Conservation (phyloP, 306 rosid genomes). For the Castanea crenata region DNA sequence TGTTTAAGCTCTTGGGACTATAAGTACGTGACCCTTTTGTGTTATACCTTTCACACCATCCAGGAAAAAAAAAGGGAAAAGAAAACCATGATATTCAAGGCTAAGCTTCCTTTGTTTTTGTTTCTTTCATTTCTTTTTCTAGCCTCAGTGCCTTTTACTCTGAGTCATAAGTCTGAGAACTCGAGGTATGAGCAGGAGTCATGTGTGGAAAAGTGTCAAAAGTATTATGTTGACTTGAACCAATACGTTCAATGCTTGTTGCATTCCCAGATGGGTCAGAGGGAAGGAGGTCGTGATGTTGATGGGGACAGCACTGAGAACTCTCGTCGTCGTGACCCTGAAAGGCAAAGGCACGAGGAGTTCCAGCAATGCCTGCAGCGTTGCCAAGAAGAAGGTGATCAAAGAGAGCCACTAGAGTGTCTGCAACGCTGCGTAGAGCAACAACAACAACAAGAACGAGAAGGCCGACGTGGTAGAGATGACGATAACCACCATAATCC, state of each 20-base stretch:
- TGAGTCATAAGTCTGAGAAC: not conserved
- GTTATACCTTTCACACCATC: not conserved
- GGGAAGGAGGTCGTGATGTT: too few relatives aligned
- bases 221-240: too few relatives aligned
- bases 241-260: too few relatives aligned
- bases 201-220: not conserved
- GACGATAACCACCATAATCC: not conserved
- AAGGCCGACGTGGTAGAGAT: not conserved
- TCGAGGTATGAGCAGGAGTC: not conserved
- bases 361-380: slow-evolving; percentile 7
- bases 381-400: not conserved
- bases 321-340: not conserved
- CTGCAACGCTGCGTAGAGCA: not conserved
- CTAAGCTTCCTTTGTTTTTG: slow-evolving; percentile 1
- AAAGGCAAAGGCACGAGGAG: not conserved
- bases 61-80: too few relatives aligned
- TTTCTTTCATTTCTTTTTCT: slow-evolving; percentile 17
- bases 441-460: not conserved
- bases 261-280: too few relatives aligned
- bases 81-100: slow-evolving; percentile 6
- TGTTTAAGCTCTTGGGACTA: not conserved
- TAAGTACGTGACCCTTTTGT: not conserved
- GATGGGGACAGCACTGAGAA: too few relatives aligned
- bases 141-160: not conserved
- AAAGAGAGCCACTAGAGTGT: not conserved